These are phyloP conservation scores for Gorgonomyces haynaldii DNA, from an alignment of 192 early-diverging fungal genomes.

Conservation along the genomic window DNA sequence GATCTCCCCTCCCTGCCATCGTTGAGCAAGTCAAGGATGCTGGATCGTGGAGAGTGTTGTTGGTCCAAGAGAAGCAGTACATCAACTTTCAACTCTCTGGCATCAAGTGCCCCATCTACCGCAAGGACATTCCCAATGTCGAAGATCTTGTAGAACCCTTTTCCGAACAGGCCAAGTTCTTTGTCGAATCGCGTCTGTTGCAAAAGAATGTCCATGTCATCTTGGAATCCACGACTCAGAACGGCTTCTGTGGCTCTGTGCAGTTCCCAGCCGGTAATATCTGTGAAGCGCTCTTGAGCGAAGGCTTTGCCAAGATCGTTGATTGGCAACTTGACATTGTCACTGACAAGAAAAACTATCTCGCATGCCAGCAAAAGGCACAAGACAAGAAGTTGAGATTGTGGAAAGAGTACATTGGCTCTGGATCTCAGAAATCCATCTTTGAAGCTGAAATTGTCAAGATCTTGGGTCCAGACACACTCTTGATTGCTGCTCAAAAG, in stretches of 20 bases:
- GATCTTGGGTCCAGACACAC: constrained; percentile 46
- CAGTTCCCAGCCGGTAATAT: constrained; percentile 84
- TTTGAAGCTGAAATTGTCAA: constrained; percentile 51
- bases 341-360: constrained; percentile 59
- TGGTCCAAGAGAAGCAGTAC: constrained; percentile 59
- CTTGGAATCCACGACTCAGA: constrained; percentile 50
- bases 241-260: constrained; percentile 68
- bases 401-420: constrained; percentile 60
- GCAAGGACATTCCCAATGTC: constrained; percentile 59
- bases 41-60: constrained; percentile 63
- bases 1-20: constrained; percentile 69
- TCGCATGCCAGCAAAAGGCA: constrained; percentile 63
- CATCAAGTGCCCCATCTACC: constrained; percentile 70
- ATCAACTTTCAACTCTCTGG: constrained; percentile 71
- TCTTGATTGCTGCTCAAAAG: constrained; percentile 33
- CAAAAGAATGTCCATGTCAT: constrained; percentile 82
- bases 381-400: constrained; percentile 72
- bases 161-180: constrained; percentile 85
- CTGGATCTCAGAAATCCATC: constrained; percentile 27
- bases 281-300: constrained; percentile 67
- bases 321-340: constrained; percentile 75
- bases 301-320: constrained; percentile 73
- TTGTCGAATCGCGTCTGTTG: constrained; percentile 79
- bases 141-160: constrained; percentile 74
- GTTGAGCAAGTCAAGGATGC: constrained; percentile 94